phyloP scores from a whole-genome alignment of 495 filamentous ascomycete genomes.

The Elasticomyces elasticus region DNA sequence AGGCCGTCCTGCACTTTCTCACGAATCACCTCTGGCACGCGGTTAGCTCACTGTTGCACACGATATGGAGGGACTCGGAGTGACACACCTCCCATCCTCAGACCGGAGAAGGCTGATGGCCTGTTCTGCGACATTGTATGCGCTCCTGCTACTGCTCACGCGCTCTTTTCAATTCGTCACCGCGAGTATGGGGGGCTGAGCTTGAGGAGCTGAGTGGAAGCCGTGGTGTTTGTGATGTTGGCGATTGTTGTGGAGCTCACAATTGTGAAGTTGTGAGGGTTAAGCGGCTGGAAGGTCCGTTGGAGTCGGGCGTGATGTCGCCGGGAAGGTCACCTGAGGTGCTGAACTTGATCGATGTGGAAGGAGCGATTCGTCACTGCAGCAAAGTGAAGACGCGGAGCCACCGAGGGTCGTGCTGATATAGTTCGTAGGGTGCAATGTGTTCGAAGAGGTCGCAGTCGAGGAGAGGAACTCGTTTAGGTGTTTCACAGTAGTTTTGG shows the following conservation, averaged over 20 bases:
- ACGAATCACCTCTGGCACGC: conserved; percentile 74
- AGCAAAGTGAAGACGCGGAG: too few species aligned
- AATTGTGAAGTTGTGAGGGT: conserved; percentile 29
- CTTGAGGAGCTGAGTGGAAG: conserved; percentile 34
- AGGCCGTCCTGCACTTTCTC: conserved; percentile 98
- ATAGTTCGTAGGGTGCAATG: too few species aligned
- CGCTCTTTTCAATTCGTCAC: conserved; percentile 23
- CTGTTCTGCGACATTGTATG: conserved; percentile 60
- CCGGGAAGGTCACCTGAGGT: too few species aligned
- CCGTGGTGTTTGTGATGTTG: neutral
- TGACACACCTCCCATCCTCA: conserved; percentile 74
- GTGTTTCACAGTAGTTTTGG: too few species aligned
- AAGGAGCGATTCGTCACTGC: too few species aligned
- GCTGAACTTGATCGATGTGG: too few species aligned
- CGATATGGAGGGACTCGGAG: neutral
- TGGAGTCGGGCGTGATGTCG: neutral
- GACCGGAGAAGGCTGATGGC: conserved; percentile 61
- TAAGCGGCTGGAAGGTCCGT: neutral
- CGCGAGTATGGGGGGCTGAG: conserved; percentile 40
- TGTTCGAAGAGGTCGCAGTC: too few species aligned
- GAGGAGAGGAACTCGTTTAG: too few species aligned
- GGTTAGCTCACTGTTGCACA: conserved; percentile 13
- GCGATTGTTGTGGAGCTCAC: conserved; percentile 29
- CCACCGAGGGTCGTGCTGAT: too few species aligned
- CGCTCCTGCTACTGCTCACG: conserved; percentile 1